Base-by-base conservation (phyloP, 2,329 filamentous ascomycete genomes). In the Drechslerella dactyloides region DNA sequence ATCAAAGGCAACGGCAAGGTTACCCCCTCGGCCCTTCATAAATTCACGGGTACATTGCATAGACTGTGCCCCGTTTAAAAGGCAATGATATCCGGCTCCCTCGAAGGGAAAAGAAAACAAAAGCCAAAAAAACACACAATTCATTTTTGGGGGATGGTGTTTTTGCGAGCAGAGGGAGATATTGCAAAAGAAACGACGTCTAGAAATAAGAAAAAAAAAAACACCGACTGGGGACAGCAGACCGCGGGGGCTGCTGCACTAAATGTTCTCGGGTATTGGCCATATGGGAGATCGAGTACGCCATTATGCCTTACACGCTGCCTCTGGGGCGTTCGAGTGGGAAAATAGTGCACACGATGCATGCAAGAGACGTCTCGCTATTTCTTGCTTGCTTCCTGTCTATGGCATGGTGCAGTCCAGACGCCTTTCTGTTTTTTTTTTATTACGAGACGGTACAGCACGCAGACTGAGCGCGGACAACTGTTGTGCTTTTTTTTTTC, bases 1-100 rank as follows among this genome's bases (percentile, higher is more conserved):
- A 51, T 33, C 19, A 3, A 35, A 58, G 48, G 23, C 37, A 48
- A 48, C 19, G 44, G 44, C 44, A 48, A 48, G 44, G 44, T 33
- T 8, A 4, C 27, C 44, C 44, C 44, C 44, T 48, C 44, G 15
- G 17, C 44, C 44, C 17, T 48, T 19, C n/a, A 10, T 15, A 48
- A 44, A 48, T 48, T 48, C 44, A 48, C 60, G 64, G 55, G 64
- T 53, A 56, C 30, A 37, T 46, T 53, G 58, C 27, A 30, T 53
- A 33, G 17, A 62, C 55, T 62, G 46, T 46, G 30, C 19, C 56
- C 53, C 53, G 24, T 65, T 37, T n/a, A 60, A 55, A 55, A 24
- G 55, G 55, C 40, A 69, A 51, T 53, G 56, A 51, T 61, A 57
- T 69, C 57, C 57, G 52, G 57, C 33, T 50, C 44, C 24, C 30